Percentiles rank a stretch among this genome's conserved stretches.
Conservation (phyloP, 305 asterid genomes). For the Fraxinus latifolia region DNA sequence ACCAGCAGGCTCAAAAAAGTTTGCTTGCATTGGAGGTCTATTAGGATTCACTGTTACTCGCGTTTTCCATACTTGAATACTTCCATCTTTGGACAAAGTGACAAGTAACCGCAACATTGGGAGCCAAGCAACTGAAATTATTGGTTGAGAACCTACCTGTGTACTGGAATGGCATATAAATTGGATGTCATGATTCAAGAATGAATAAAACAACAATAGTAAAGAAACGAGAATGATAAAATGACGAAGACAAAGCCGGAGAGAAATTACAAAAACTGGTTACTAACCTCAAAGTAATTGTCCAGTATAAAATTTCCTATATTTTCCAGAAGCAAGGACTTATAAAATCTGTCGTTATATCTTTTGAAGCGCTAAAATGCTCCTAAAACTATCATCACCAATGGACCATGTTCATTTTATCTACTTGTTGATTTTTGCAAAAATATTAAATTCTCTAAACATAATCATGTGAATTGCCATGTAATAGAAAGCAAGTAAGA, state of each 20-base stretch:
- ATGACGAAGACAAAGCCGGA: background rate
- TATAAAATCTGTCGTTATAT: background rate
- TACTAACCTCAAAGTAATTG: constrained; percentile 14
- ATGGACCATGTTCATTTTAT: background rate
- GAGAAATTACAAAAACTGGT: background rate
- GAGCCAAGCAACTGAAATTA: constrained; percentile 89
- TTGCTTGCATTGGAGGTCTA: constrained; percentile 90
- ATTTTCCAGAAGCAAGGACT: constrained; percentile 20
- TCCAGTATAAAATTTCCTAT: constrained; percentile 11
- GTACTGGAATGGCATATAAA: constrained; percentile 61
- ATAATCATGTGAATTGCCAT: background rate
- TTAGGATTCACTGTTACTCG: constrained; percentile 79
- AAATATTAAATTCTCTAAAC: background rate
- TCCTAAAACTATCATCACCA: background rate
- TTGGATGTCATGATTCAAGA: constrained; percentile 27
- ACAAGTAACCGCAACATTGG: constrained; percentile 82
- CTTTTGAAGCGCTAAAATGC: constrained; percentile 1
- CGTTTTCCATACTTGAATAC: constrained; percentile 96
- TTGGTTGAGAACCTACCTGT: constrained; percentile 99
- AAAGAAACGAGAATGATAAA: constrained; percentile 3
- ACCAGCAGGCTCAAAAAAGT: constrained; percentile 99
- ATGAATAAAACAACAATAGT: constrained; percentile 15
- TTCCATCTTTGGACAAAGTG: constrained; percentile 95
- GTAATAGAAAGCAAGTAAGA: background rate
- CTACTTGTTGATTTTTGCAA: background rate